phyloP scores from a whole-genome alignment of 495 filamentous ascomycete species.

The Annulohypoxylon nitens region DNA sequence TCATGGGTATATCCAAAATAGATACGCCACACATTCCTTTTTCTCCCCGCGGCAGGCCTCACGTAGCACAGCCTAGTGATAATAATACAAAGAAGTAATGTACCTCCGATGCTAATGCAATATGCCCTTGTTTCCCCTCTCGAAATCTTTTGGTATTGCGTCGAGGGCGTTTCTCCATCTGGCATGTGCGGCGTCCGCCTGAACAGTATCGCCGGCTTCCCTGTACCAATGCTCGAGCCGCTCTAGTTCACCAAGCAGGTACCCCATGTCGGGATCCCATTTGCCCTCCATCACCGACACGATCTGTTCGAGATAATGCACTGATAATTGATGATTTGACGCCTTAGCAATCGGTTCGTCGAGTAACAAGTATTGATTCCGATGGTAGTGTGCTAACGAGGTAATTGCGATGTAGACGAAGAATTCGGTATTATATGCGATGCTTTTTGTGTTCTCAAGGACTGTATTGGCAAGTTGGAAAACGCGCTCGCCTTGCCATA shows the following conservation, averaged over 20 bases:
- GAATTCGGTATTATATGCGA: constrained; percentile 49
- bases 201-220: constrained; percentile 43
- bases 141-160: constrained; percentile 47
- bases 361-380: constrained; percentile 36
- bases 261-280: constrained; percentile 52
- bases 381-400: constrained; percentile 47
- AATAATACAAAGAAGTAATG: constrained; percentile 1
- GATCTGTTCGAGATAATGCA: constrained; percentile 47
- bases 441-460: constrained; percentile 48
- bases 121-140: constrained; percentile 33
- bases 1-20: constrained; percentile 10
- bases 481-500: constrained; percentile 47
- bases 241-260: constrained; percentile 49
- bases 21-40: neutral
- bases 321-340: constrained; percentile 42
- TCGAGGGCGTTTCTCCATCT: constrained; percentile 48
- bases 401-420: constrained; percentile 50
- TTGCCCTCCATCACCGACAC: constrained; percentile 45
- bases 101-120: constrained; percentile 27
- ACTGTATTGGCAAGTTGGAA: constrained; percentile 48
- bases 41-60: constrained; percentile 1
- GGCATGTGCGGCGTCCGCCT: constrained; percentile 38
- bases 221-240: constrained; percentile 49
- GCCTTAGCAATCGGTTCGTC: constrained; percentile 31
- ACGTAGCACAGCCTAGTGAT: constrained; percentile 2